Base-by-base conservation (phyloP, 331 rosid species). In the Rhamnella rubrinervis region DNA sequence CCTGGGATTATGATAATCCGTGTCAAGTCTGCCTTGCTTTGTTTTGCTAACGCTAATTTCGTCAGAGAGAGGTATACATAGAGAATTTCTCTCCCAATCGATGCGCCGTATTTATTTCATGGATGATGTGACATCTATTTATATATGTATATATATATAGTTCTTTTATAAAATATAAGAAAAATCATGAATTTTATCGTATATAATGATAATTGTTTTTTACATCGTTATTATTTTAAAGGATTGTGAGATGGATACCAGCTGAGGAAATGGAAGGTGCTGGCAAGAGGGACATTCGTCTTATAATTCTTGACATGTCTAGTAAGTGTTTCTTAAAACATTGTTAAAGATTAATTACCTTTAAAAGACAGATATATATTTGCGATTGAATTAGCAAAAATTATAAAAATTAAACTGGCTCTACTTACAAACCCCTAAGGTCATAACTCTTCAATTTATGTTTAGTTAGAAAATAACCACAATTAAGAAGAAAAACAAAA, bases 31-130 rank as follows among this genome's bases (percentile, higher is more conserved):
- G 77, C 88, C 41, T 78, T 86, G 73, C 86, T 86, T 62, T 92
- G 98, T 67, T 92, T 92, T 71, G 96, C 96, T 7, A 89, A 89
- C 79, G 96, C 96, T 51, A 88, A 77, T 67, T 85, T 83, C 70
- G 70, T 86, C 21, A 83, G 70, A 75, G 88, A 92, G 64, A 92
- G 90, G 98, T 92, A 74, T 17, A 21, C 57, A 57, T 10, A 39
- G 17, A 47, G 2, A 31, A 23, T 23, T 23, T 23, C 23, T 23
- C 23, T 23, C 23, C 23, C 23, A 23, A 23, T 23, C 23, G 23
- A 23, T 23, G 23, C 23, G 1, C 1, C 23, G 23, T 23, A 23
- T 23, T 23, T 23, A 23, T 23, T n/a, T n/a, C n/a, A n/a, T n/a
- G n/a, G n/a, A n/a, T n/a, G n/a, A n/a, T n/a, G n/a, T n/a, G n/a